Conservation (phyloP, 495 filamentous ascomycete genomes). For the Penicillium diatomitis region DNA sequence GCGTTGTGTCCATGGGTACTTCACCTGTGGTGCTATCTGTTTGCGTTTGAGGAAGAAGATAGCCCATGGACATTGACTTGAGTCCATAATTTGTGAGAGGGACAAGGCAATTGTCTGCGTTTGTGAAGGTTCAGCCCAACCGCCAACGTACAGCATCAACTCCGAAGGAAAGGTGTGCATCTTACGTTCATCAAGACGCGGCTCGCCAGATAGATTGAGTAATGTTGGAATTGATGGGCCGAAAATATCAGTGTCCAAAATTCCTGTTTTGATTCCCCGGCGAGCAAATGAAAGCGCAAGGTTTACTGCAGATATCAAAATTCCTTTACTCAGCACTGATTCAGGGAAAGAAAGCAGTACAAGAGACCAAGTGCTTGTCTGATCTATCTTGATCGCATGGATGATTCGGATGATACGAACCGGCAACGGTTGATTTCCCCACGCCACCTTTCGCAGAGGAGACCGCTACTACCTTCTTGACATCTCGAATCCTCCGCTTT, state of each 20-base stretch:
- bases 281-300: conserved; percentile 78
- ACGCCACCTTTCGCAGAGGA: conserved; percentile 96
- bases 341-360: background rate
- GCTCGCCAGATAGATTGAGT: conserved; percentile 67
- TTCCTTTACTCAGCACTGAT: background rate
- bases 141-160: too few species aligned
- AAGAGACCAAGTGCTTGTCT: background rate
- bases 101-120: conserved; percentile 64
- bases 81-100: conserved; percentile 93
- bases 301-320: conserved; percentile 49
- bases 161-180: background rate
- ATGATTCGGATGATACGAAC: conserved; percentile 27
- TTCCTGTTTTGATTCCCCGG: conserved; percentile 67
- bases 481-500: conserved; percentile 67
- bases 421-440: conserved; percentile 88
- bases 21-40: conserved; percentile 12
- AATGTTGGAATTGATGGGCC: conserved; percentile 91
- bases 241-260: conserved; percentile 94
- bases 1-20: conserved; percentile 52
- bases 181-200: conserved; percentile 54
- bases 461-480: conserved; percentile 81
- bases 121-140: too few species aligned
- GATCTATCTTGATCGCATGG: background rate
- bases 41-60: conserved; percentile 52
- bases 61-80: conserved; percentile 98